A percentile compares a stretch with the other conserved stretches of the same genome.
These are phyloP conservation scores for Citrus medica DNA, from an alignment of 345 rosid genomes.

Conservation along the genomic window DNA sequence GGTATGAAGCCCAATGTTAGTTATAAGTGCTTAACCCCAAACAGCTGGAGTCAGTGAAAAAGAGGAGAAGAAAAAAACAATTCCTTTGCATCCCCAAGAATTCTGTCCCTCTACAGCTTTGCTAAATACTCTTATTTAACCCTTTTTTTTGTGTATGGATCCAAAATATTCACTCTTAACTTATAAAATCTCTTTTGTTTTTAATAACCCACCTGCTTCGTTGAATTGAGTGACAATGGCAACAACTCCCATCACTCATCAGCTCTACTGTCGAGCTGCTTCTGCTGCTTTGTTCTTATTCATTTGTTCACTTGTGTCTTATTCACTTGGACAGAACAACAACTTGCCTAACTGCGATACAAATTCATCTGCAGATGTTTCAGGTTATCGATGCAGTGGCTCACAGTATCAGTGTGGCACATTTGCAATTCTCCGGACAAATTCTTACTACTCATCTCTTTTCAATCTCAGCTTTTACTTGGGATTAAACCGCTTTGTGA, in stretches of 20 bases:
- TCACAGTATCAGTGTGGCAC: constrained; percentile 44
- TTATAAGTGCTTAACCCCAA: constrained; percentile 9
- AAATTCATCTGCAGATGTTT: constrained; percentile 38
- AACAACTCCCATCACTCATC: constrained; percentile 29
- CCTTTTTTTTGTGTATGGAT: constrained; percentile 35
- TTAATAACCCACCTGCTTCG: constrained; percentile 7
- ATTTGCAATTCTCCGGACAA: constrained; percentile 53
- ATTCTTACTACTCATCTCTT: constrained; percentile 51
- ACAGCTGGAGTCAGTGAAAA: constrained; percentile 23
- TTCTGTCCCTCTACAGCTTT: constrained; percentile 34
- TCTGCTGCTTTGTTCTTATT: constrained; percentile 31
- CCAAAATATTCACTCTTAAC: constrained; percentile 45
- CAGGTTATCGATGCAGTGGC: constrained; percentile 43
- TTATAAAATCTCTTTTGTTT: constrained; percentile 9
- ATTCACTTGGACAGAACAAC: constrained; percentile 30
- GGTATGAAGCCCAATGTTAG: constrained; percentile 28
- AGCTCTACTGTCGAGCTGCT: constrained; percentile 27
- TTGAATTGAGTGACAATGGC: constrained; percentile 36
- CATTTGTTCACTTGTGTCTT: constrained; percentile 28
- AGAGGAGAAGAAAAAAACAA: constrained; percentile 17
- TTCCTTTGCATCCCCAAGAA: constrained; percentile 44
- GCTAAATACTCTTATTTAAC: not conserved
- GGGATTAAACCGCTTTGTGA: constrained; percentile 37
- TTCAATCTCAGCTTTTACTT: constrained; percentile 54
- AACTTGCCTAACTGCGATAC: constrained; percentile 45